Base-by-base conservation (phyloP, 495 filamentous ascomycete genomes). In the Cercophora sp. region DNA sequence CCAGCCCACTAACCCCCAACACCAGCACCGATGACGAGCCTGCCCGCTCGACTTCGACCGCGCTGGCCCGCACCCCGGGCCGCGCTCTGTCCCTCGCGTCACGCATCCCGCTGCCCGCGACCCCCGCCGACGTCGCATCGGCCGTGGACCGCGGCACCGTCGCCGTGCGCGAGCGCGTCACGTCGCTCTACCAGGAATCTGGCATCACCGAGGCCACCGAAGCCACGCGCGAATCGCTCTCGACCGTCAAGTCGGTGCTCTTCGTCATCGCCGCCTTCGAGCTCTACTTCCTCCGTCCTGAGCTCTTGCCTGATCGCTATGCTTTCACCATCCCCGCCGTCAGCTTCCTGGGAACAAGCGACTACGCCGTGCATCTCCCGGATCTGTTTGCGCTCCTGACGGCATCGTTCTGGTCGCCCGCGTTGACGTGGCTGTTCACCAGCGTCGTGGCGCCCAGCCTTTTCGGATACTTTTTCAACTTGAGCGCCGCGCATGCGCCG, bases 381-480 rank as follows among this genome's bases (percentile, higher is more conserved):
- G 89, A 98, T 63, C 67, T 95, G 44, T 95, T 94, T 60, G 68
- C 83, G 1, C 68, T 96, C n/a, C 65, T 96, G 8, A 89, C 85
- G 2, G 63, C 76, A 23, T 74, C 73, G 1, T 96, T 96, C 75
- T 98, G 93, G 93, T 80, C 76, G 0, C 86, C 91, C 0, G 81
- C 88, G 25, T 72, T 82, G 8, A 75, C 93, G 19, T 98, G 94
- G 92, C 56, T 79, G 2, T 62, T 85, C 23, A 92, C 89, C 2
- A 84, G 79, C 59, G 55, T 91, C 13, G 23, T 86, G 11, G 43
- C 92, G 54, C 93, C 93, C 3, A 59, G 84, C 48, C 48, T 85
- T 22, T 77, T 81, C 29, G 88, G 86, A 1, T 96, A 90, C 62
- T 92, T 96, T 64, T 82, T 94, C 75, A 96, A 98, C 66, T 62